Percentiles rank a stretch among this genome's conserved stretches.
These are phyloP conservation scores for Boletus sensibilis DNA, from an alignment of 768 basidiomycete species.

Conservation along the genomic window DNA sequence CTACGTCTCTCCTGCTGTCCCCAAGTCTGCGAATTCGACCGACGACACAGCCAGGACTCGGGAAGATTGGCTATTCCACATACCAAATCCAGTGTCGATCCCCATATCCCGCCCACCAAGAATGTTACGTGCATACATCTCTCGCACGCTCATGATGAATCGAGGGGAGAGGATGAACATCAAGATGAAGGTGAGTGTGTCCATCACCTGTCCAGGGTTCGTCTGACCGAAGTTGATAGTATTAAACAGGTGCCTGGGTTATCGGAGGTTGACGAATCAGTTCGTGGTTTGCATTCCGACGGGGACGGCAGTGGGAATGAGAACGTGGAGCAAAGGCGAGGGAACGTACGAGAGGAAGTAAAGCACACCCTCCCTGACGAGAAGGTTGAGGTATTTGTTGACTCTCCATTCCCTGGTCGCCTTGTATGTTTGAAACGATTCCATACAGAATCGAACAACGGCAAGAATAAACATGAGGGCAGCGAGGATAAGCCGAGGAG, in stretches of 20 bases:
- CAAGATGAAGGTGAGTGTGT: neutral
- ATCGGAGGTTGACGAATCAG: neutral
- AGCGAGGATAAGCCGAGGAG: slow-evolving; percentile 14
- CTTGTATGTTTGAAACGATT: slow-evolving; percentile 11
- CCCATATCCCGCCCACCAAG: neutral
- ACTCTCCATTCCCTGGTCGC: slow-evolving; percentile 4
- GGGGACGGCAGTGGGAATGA: too few species aligned
- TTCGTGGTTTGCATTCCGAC: neutral
- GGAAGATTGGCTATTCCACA: neutral
- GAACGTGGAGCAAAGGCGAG: too few species aligned
- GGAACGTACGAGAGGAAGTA: slow-evolving; percentile 22
- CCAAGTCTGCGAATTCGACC: neutral
- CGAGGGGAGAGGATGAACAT: slow-evolving; percentile 17
- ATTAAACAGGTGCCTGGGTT: slow-evolving; percentile 12
- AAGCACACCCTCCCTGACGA: slow-evolving; percentile 15
- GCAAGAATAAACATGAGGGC: slow-evolving; percentile 12
- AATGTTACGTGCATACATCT: neutral
- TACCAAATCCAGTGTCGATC: slow-evolving; percentile 18
- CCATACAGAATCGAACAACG: slow-evolving; percentile 1
- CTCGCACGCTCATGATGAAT: slow-evolving; percentile 21
- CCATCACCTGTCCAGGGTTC: neutral
- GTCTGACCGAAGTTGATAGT: slow-evolving; percentile 7
- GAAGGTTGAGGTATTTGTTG: slow-evolving; percentile 16
- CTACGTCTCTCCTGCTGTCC: neutral
- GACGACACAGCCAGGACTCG: neutral